phyloP scores from a whole-genome alignment of 495 filamentous ascomycete species.

The Rhypophila decipiens region DNA sequence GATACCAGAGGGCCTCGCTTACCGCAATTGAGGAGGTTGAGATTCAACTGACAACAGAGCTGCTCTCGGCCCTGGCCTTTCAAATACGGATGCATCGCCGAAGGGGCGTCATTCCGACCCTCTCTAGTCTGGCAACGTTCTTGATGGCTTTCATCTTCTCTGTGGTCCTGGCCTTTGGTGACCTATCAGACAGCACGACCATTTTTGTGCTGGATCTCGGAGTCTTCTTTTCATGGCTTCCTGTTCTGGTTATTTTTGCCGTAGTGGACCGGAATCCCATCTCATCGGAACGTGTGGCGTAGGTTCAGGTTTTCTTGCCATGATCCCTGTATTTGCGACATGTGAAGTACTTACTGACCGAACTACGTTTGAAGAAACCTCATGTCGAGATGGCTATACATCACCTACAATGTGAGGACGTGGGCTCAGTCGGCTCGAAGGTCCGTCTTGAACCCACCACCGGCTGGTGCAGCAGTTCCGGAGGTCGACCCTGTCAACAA shows the following conservation, averaged over 20 bases:
- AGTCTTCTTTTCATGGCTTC: conserved; percentile 4
- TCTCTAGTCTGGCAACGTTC: conserved; percentile 7
- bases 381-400: conserved; percentile 5
- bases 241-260: conserved; percentile 9
- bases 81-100: conserved; percentile 5
- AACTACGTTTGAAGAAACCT: neutral
- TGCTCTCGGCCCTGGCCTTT: conserved; percentile 1
- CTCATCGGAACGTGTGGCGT: conserved; percentile 1
- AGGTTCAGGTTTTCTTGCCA: neutral
- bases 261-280: conserved; percentile 10
- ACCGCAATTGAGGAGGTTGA: neutral
- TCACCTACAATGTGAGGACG: neutral
- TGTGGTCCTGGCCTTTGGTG: conserved; percentile 6
- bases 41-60: neutral
- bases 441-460: no score
- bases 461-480: no score
- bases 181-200: conserved; percentile 1
- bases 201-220: conserved; percentile 2
- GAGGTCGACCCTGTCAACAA: neutral
- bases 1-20: neutral
- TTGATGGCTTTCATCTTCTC: conserved; percentile 9
- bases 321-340: no score
- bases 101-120: conserved; percentile 3
- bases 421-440: no score
- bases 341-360: no score